Evolutionary conservation across 2,329 filamentous ascomycete species (phyloP).

Genomic region (Blastomyces silverae): DNA sequence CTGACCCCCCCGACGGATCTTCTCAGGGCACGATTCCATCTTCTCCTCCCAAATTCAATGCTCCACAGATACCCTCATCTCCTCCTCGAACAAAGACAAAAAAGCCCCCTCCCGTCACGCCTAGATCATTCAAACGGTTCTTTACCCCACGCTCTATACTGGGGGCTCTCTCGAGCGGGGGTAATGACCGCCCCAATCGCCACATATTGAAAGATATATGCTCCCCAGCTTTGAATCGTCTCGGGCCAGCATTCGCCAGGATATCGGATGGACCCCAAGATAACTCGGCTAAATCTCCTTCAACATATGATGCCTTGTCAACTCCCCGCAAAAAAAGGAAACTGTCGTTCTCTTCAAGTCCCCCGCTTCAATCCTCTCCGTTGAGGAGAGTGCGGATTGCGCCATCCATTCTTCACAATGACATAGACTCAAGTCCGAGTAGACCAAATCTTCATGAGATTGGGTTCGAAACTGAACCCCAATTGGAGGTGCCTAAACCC

Average conservation of each 20-base stretch:
- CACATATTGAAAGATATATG: slow-evolving; percentile 42
- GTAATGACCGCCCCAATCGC: slow-evolving; percentile 37
- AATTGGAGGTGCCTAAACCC: slow-evolving; percentile 20
- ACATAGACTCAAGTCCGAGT: slow-evolving; percentile 19
- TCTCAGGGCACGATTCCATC: slow-evolving; percentile 20
- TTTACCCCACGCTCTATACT: slow-evolving; percentile 45
- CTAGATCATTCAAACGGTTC: slow-evolving; percentile 47
- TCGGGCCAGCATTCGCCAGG: slow-evolving; percentile 39
- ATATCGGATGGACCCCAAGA: slow-evolving; percentile 31
- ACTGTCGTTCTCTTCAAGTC: slow-evolving; percentile 41
- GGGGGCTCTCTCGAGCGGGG: slow-evolving; percentile 31
- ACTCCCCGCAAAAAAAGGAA: slow-evolving; percentile 44
- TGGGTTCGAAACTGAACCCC: slow-evolving; percentile 21
- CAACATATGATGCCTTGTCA: slow-evolving; percentile 28
- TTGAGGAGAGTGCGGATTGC: slow-evolving; percentile 38
- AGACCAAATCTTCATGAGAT: slow-evolving; percentile 27
- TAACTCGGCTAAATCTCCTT: slow-evolving; percentile 26
- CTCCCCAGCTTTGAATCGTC: slow-evolving; percentile 39
- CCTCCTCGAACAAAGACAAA: slow-evolving; percentile 39
- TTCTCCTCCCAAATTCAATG: slow-evolving; percentile 20
- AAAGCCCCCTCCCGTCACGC: slow-evolving; percentile 45
- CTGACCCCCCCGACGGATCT: slow-evolving; percentile 10
- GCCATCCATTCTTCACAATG: slow-evolving; percentile 28
- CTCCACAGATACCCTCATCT: slow-evolving; percentile 36
- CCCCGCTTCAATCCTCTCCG: slow-evolving; percentile 46